These are phyloP conservation scores for Boletus reticulatus DNA, from an alignment of 768 basidiomycete species.

Conservation along the genomic window DNA sequence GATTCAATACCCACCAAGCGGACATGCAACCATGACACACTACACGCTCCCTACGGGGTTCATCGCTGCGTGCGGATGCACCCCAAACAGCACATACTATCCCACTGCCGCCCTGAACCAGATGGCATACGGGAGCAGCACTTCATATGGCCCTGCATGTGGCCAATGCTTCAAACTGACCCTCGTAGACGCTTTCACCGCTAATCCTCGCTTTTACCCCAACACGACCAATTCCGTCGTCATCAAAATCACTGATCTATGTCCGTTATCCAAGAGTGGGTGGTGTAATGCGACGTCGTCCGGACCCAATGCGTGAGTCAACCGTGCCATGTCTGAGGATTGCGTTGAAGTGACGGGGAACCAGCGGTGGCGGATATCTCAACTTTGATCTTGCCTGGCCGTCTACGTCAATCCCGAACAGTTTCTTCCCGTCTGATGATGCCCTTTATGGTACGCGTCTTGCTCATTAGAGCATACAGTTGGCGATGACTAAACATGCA, in stretches of 20 bases:
- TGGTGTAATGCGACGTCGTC: slow-evolving; percentile 70
- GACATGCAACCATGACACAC: slow-evolving; percentile 77
- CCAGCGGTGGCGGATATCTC: slow-evolving; percentile 63
- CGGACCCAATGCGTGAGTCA: slow-evolving; percentile 61
- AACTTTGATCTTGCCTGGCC: slow-evolving; percentile 87
- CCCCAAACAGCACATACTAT: slow-evolving; percentile 57
- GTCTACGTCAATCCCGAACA: slow-evolving; percentile 61
- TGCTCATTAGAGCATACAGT: not conserved
- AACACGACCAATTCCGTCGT: slow-evolving; percentile 56
- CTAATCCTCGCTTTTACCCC: slow-evolving; percentile 70
- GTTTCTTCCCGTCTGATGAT: slow-evolving; percentile 75
- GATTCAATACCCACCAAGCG: slow-evolving; percentile 62
- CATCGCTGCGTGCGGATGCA: slow-evolving; percentile 77
- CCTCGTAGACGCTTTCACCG: slow-evolving; percentile 62
- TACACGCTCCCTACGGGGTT: slow-evolving; percentile 48
- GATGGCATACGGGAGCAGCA: slow-evolving; percentile 75
- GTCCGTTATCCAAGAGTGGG: slow-evolving; percentile 57
- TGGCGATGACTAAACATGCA: slow-evolving; percentile 31
- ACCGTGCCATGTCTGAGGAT: not conserved
- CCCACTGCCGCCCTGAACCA: slow-evolving; percentile 81
- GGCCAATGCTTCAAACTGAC: slow-evolving; percentile 81
- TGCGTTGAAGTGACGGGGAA: not conserved
- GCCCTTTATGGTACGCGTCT: slow-evolving; percentile 56
- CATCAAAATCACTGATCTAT: slow-evolving; percentile 79
- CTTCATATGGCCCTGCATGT: slow-evolving; percentile 70